phyloP scores from a whole-genome alignment of 2,329 filamentous ascomycete genomes.

The Alternaria longipes region DNA sequence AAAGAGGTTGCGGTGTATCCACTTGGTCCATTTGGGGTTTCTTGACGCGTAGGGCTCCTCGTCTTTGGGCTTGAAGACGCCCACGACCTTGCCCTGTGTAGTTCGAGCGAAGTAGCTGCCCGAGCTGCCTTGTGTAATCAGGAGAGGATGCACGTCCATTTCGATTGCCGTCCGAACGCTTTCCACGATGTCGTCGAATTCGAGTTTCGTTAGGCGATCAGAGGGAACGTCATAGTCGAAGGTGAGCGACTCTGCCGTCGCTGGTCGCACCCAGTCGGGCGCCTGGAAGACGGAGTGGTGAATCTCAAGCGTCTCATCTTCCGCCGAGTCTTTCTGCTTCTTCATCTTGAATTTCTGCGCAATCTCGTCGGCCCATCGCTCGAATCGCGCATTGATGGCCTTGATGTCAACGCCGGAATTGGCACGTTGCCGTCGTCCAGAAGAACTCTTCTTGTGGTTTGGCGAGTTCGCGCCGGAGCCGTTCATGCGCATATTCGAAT shows the following conservation, averaged over 20 bases:
- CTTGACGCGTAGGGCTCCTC: conserved; percentile 97
- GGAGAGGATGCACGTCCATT: conserved; percentile 88
- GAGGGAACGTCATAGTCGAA: conserved; percentile 63
- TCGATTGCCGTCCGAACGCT: conserved; percentile 91
- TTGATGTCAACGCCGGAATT: conserved; percentile 97
- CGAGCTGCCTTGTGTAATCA: conserved; percentile 97
- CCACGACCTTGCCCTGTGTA: conserved; percentile 89
- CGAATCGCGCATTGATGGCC: conserved; percentile 93
- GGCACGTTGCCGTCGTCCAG: conserved; percentile 65
- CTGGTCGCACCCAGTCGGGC: conserved; percentile 84
- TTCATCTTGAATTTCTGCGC: conserved; percentile 94
- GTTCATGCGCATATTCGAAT: conserved; percentile 55
- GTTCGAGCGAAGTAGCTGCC: conserved; percentile 98
- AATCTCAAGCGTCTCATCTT: conserved; percentile 89
- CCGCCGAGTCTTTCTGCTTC: conserved; percentile 74
- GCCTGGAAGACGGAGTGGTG: conserved; percentile 97
- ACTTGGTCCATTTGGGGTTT: conserved; percentile 99
- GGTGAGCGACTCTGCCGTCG: conserved; percentile 77
- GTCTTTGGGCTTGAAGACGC: conserved; percentile 98
- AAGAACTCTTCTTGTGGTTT: conserved; percentile 33
- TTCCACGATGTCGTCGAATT: conserved; percentile 90
- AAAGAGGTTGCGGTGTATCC: conserved; percentile 97
- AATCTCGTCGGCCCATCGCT: conserved; percentile 98
- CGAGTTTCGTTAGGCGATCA: conserved; percentile 75
- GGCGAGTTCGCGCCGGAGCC: conserved; percentile 46